A percentile compares a stretch with the other conserved stretches of the same genome.
phyloP scores from a whole-genome alignment of 2,329 filamentous ascomycete genomes.

The Immersiporthe knoxdaviesiana region DNA sequence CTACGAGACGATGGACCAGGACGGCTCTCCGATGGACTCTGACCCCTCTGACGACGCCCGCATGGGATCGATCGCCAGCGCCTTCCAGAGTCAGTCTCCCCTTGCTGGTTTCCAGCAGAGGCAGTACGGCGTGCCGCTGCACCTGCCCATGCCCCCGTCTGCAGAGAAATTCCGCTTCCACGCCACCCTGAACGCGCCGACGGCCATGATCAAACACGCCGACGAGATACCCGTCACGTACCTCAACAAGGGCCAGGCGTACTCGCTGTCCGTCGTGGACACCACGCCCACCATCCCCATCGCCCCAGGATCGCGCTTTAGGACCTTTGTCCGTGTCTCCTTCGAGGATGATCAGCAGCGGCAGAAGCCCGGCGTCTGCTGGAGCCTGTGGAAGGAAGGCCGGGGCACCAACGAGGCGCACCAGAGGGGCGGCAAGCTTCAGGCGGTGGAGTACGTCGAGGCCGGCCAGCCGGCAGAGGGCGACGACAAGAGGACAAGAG shows the following conservation, averaged over 20 bases:
- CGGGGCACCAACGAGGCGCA: constrained; percentile 95
- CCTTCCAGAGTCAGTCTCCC: constrained; percentile 64
- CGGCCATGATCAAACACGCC: constrained; percentile 88
- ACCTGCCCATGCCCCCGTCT: constrained; percentile 52
- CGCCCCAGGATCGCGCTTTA: constrained; percentile 69
- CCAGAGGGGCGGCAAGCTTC: constrained; percentile 86
- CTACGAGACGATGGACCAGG: constrained; percentile 79
- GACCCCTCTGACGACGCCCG: constrained; percentile 52
- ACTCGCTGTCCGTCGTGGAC: constrained; percentile 83
- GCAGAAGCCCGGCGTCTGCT: constrained; percentile 71
- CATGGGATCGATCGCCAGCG: constrained; percentile 60
- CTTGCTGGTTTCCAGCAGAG: constrained; percentile 61
- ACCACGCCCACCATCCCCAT: constrained; percentile 65
- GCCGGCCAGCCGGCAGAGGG: constrained; percentile 61
- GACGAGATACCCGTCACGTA: constrained; percentile 98
- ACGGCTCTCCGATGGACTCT: constrained; percentile 68
- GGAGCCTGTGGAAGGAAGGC: constrained; percentile 91
- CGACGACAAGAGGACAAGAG: constrained; percentile 67
- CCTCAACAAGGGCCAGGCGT: constrained; percentile 95
- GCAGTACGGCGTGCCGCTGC: constrained; percentile 49
- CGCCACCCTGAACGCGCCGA: constrained; percentile 87
- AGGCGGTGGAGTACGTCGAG: constrained; percentile 93
- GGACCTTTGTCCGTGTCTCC: constrained; percentile 91
- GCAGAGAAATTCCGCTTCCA: constrained; percentile 85
- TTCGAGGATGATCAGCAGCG: constrained; percentile 97